Base-by-base conservation (phyloP, 2,329 filamentous ascomycete genomes). In the Stachybotrys echinatus region DNA sequence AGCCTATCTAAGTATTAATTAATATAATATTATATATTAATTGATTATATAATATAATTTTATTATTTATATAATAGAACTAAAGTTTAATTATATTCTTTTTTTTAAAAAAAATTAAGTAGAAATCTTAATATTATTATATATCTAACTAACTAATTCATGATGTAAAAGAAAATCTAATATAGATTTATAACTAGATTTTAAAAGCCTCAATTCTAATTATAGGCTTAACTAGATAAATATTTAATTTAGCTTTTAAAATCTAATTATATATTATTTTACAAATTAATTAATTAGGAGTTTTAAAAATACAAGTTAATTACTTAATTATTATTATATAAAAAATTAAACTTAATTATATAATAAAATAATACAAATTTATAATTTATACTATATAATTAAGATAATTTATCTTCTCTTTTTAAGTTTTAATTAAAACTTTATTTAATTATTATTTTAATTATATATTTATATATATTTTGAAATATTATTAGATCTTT, bases 11-110 rank as follows among this genome's bases (percentile, higher is more conserved):
- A n/a, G n/a, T n/a, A n/a, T n/a, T n/a, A n/a, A n/a, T n/a, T n/a
- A n/a, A n/a, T n/a, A n/a, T n/a, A n/a, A n/a, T 23, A 23, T 42
- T 31, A 38, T 42, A 23, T n/a, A 39, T 7, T 44, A 10, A 45
- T 34, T 12, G 38, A 45, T 49, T 27, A 49, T 19, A n/a, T n/a
- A n/a, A n/a, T n/a, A n/a, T 45, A 22, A 45, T 34, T 10, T 34
- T 18, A 21, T n/a, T n/a, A n/a, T n/a, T n/a, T n/a, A n/a, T n/a
- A n/a, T n/a, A n/a, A n/a, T n/a, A n/a, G n/a, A n/a, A n/a, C n/a
- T n/a, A n/a, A n/a, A n/a, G n/a, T n/a, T n/a, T n/a, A n/a, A n/a
- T n/a, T 48, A 38, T 38, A 4, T 48, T 20, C 10, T 37, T 37
- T 10, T 37, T 37, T 37, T n/a, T 37, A 37, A 10, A 10, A 37